A percentile compares a stretch with the other conserved stretches of the same genome.
These are phyloP conservation scores for Aspergillus bridgeri DNA, from an alignment of 495 filamentous ascomycete genomes.

Conservation along the genomic window DNA sequence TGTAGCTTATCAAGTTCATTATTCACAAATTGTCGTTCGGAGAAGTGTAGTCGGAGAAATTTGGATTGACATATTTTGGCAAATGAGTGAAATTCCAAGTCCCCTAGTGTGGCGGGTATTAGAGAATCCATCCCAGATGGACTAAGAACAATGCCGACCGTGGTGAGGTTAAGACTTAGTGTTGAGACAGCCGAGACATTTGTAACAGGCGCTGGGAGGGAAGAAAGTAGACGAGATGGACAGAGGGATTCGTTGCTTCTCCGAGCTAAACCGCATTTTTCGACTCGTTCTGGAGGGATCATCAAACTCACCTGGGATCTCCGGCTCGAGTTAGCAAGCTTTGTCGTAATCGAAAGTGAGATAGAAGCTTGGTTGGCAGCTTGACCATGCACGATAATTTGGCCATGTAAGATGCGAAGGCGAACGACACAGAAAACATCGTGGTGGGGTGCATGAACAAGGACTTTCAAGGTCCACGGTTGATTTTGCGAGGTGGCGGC, in stretches of 20 bases:
- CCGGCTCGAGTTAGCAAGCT: conserved; percentile 19
- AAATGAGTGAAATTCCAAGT: conserved; percentile 18
- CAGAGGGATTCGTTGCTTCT: conserved; percentile 19
- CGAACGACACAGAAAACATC: conserved; percentile 15
- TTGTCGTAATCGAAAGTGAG: conserved; percentile 17
- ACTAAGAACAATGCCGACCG: conserved; percentile 22
- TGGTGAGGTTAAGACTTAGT: conserved; percentile 17
- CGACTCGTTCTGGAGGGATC: conserved; percentile 15
- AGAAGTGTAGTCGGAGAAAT: conserved; percentile 20
- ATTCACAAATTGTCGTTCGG: conserved; percentile 22
- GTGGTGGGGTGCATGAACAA: conserved; percentile 14
- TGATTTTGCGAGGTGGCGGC: conserved; percentile 14
- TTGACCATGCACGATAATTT: conserved; percentile 18
- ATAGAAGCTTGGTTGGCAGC: conserved; percentile 19
- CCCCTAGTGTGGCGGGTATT: conserved; percentile 13
- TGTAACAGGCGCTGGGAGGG: conserved; percentile 14
- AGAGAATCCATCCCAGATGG: conserved; percentile 17
- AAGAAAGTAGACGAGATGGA: conserved; percentile 15
- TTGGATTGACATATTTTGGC: conserved; percentile 21
- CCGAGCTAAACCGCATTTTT: conserved; percentile 17
- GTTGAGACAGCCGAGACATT: conserved; percentile 21
- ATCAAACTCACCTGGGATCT: conserved; percentile 17
- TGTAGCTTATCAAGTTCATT: conserved; percentile 17
- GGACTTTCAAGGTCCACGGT: conserved; percentile 17
- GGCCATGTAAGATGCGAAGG: conserved; percentile 18